Evolutionary conservation across 495 filamentous ascomycete genomes (phyloP).

Genomic region (Aspergillus affinis): DNA sequence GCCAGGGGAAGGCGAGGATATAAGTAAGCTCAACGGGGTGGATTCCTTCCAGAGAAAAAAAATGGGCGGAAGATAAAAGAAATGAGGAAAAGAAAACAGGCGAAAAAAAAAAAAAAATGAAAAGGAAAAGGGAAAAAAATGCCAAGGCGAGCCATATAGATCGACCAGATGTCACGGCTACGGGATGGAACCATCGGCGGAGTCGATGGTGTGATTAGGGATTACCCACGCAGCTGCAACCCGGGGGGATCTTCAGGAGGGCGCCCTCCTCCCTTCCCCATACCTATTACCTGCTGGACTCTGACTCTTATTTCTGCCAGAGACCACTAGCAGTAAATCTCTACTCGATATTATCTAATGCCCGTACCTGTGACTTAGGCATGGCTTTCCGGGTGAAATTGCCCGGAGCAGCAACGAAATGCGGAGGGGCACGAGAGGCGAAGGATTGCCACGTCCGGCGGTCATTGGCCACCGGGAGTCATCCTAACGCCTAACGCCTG

Average conservation of each 20-base stretch:
- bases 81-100: slow-evolving; percentile 1
- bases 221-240: slow-evolving; percentile 1
- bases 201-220: slow-evolving; percentile 45
- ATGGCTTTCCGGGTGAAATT: not conserved
- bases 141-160: slow-evolving; percentile 7
- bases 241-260: slow-evolving; percentile 12
- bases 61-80: slow-evolving; percentile 2
- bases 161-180: slow-evolving; percentile 20
- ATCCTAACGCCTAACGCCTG: too few species aligned
- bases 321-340: too few species aligned
- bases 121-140: slow-evolving; percentile 12
- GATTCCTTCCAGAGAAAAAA: slow-evolving; percentile 6
- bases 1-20: slow-evolving; percentile 2
- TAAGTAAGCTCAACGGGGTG: slow-evolving; percentile 8
- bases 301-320: too few species aligned
- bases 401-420: not conserved
- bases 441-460: not conserved
- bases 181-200: slow-evolving; percentile 35
- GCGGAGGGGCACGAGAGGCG: not conserved
- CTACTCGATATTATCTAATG: too few species aligned
- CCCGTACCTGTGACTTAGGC: not conserved
- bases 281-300: too few species aligned
- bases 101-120: slow-evolving; percentile 3
- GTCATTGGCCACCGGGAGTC: not conserved
- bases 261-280: too few species aligned